Conservation (phyloP, 2,329 filamentous ascomycete species). For the Chaetomiaceae sp. region DNA sequence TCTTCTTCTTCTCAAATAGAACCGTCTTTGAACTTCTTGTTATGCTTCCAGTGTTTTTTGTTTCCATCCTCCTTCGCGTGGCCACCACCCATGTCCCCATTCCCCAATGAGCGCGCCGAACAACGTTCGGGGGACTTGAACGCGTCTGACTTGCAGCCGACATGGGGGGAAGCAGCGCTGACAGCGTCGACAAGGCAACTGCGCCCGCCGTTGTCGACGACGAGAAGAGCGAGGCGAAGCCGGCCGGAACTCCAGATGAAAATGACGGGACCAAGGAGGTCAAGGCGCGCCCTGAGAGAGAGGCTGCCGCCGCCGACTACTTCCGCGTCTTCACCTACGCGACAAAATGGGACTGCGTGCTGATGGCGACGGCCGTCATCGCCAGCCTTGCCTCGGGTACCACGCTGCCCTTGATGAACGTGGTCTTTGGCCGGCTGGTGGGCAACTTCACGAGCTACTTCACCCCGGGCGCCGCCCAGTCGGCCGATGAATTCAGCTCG, state of each 20-base stretch:
- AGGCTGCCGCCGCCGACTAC: slow-evolving; percentile 42
- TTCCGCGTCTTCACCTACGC: slow-evolving; percentile 50
- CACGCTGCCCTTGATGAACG: slow-evolving; percentile 54
- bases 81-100: too few species aligned
- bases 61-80: neutral
- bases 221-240: too few species aligned
- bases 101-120: neutral
- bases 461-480: slow-evolving; percentile 28
- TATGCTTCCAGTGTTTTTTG: neutral
- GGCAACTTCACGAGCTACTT: slow-evolving; percentile 42
- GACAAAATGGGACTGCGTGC: slow-evolving; percentile 44
- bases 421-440: slow-evolving; percentile 49
- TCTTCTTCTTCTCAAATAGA: too few species aligned
- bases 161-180: slow-evolving; percentile 10
- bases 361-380: slow-evolving; percentile 41
- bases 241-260: too few species aligned
- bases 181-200: neutral
- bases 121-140: too few species aligned
- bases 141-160: too few species aligned
- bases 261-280: slow-evolving; percentile 13
- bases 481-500: slow-evolving; percentile 35
- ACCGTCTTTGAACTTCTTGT: neutral
- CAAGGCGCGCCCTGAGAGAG: slow-evolving; percentile 38
- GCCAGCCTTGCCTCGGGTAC: slow-evolving; percentile 47
- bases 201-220: slow-evolving; percentile 1